These are phyloP conservation scores for Penicillium turbatum DNA, from an alignment of 495 filamentous ascomycete genomes.

Conservation along the genomic window DNA sequence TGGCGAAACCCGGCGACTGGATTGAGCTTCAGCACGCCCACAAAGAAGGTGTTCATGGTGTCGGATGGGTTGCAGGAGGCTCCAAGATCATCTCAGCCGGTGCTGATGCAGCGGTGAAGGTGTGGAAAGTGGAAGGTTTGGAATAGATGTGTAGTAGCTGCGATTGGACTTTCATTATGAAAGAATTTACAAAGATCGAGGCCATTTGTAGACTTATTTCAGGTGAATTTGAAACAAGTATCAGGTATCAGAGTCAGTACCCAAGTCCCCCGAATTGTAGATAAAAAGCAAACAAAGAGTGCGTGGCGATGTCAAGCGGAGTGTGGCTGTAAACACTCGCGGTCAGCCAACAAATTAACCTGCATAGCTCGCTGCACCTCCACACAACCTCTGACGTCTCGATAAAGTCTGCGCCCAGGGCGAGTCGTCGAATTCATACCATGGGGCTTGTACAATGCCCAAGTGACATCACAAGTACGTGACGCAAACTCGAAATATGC, in stretches of 20 bases:
- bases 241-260: not conserved
- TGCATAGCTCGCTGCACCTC: constrained; percentile 5
- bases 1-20: constrained; percentile 74
- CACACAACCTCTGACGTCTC: constrained; percentile 2
- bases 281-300: constrained; percentile 5
- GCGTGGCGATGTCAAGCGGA: constrained; percentile 9
- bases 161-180: not conserved
- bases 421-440: not conserved
- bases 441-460: constrained; percentile 5
- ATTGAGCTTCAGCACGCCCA: constrained; percentile 79
- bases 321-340: constrained; percentile 14
- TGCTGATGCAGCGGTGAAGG: constrained; percentile 84
- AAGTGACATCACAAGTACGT: constrained; percentile 12
- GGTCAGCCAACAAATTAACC: constrained; percentile 6
- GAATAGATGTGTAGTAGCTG: constrained; percentile 29
- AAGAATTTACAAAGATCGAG: not conserved
- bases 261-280: not conserved
- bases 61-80: constrained; percentile 71
- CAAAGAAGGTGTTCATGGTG: constrained; percentile 90
- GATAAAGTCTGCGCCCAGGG: constrained; percentile 7
- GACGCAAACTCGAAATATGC: constrained; percentile 21
- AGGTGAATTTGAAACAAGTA: not conserved
- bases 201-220: not conserved
- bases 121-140: constrained; percentile 73
- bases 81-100: constrained; percentile 73